Evolutionary conservation across 495 filamentous ascomycete species (phyloP).

Genomic region (Pseudoneurospora amorphoporcata): DNA sequence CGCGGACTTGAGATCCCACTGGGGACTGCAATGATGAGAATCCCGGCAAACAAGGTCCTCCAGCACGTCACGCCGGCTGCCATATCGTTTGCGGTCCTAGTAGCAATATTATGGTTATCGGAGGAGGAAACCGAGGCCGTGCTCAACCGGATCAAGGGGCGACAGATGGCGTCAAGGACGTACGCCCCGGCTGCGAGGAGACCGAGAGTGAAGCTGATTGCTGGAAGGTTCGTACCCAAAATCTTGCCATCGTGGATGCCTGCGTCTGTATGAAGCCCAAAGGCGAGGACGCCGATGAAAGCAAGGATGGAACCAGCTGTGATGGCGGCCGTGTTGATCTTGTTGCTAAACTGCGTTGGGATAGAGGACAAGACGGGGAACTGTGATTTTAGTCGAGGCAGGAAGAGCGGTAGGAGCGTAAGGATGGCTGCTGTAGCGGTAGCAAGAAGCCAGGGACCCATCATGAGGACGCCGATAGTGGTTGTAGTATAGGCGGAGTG

Average conservation of each 20-base stretch:
- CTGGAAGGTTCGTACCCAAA: slow-evolving; percentile 23
- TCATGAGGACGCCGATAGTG: slow-evolving; percentile 33
- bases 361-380: slow-evolving; percentile 7
- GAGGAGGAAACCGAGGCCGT: slow-evolving; percentile 30
- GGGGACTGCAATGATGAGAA: slow-evolving; percentile 31
- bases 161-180: slow-evolving; percentile 22
- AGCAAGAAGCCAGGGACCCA: slow-evolving; percentile 29
- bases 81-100: slow-evolving; percentile 35
- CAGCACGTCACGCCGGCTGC: slow-evolving; percentile 22
- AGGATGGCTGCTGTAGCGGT: slow-evolving; percentile 18
- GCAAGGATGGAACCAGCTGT: slow-evolving; percentile 24
- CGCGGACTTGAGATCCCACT: slow-evolving; percentile 1
- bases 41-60: slow-evolving; percentile 24
- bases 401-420: slow-evolving; percentile 1
- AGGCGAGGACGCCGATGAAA: slow-evolving; percentile 29
- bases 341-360: slow-evolving; percentile 15
- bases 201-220: slow-evolving; percentile 29
- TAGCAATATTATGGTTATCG: slow-evolving; percentile 24
- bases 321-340: slow-evolving; percentile 19
- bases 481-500: slow-evolving; percentile 12
- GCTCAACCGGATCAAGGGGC: slow-evolving; percentile 26
- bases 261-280: slow-evolving; percentile 29
- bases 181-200: slow-evolving; percentile 28
- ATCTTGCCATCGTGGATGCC: slow-evolving; percentile 14
- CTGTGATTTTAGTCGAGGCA: background rate